phyloP scores from a whole-genome alignment of 345 rosid genomes.

The Erysimum cheiranthoides region DNA sequence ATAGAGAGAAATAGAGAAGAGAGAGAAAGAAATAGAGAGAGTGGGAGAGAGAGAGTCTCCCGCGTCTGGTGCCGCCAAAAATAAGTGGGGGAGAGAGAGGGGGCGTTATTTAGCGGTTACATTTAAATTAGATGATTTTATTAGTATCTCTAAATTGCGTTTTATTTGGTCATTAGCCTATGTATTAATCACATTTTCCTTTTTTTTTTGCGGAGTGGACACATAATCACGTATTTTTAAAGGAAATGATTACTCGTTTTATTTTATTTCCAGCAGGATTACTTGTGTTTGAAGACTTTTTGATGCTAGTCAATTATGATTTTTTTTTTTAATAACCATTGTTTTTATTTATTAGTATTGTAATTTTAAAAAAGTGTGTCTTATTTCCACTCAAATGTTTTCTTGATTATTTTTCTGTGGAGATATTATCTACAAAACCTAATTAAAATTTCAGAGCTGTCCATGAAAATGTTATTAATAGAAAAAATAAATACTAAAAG shows the following conservation, averaged over 20 bases:
- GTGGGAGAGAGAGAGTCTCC: slow-evolving; percentile 42
- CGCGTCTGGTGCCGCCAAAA: slow-evolving; percentile 91
- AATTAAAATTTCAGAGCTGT: neutral
- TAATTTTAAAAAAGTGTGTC: neutral
- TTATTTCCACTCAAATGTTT: neutral
- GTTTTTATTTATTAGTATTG: neutral
- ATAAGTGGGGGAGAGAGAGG: slow-evolving; percentile 59
- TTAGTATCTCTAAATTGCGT: slow-evolving; percentile 3
- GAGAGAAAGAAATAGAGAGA: slow-evolving; percentile 18
- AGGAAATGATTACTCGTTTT: slow-evolving; percentile 34
- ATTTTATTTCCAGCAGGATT: slow-evolving; percentile 12
- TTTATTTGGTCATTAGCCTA: slow-evolving; percentile 11
- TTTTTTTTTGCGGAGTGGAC: neutral
- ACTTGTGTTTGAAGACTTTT: slow-evolving; percentile 46
- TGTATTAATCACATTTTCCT: neutral
- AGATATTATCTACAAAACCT: neutral
- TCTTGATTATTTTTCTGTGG: neutral
- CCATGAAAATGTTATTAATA: neutral
- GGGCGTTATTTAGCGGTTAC: slow-evolving; percentile 65
- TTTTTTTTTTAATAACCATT: neutral
- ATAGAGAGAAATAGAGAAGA: neutral
- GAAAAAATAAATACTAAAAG: neutral
- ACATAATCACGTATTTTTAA: slow-evolving; percentile 14
- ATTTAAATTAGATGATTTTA: slow-evolving; percentile 19
- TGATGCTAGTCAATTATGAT: slow-evolving; percentile 41